These are phyloP conservation scores for Ustilago bromivora DNA, from an alignment of 1,284 basidiomycete species.

Conservation along the genomic window DNA sequence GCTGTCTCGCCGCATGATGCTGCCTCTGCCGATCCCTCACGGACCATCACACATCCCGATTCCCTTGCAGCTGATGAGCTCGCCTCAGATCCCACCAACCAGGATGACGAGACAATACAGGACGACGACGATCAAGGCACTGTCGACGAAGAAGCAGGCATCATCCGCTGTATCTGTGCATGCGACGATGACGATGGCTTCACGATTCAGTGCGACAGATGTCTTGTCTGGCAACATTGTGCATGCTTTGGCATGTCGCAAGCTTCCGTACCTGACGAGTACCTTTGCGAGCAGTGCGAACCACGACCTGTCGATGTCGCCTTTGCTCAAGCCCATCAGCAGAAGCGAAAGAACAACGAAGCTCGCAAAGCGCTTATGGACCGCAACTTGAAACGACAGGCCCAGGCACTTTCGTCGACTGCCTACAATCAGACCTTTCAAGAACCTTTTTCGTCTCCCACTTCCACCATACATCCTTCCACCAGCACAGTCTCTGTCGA, in stretches of 20 bases:
- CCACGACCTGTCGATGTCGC: constrained; percentile 64
- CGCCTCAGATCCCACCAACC: constrained; percentile 20
- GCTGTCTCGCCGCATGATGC: not conserved
- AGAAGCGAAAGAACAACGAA: constrained; percentile 62
- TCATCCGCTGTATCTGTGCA: constrained; percentile 77
- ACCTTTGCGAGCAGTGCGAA: constrained; percentile 71
- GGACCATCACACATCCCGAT: not conserved
- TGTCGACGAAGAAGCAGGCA: constrained; percentile 60
- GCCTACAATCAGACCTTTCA: constrained; percentile 28
- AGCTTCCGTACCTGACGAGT: constrained; percentile 77
- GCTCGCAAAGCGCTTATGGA: constrained; percentile 59
- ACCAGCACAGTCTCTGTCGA: constrained; percentile 7
- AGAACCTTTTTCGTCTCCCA: constrained; percentile 24
- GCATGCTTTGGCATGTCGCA: constrained; percentile 78
- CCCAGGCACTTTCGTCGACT: constrained; percentile 35
- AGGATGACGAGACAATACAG: constrained; percentile 35
- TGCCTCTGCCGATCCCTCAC: not conserved
- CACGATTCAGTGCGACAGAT: constrained; percentile 89
- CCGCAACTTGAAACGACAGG: constrained; percentile 47
- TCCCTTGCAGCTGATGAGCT: constrained; percentile 11
- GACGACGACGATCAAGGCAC: constrained; percentile 61
- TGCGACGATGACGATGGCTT: constrained; percentile 85
- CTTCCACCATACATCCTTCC: constrained; percentile 15
- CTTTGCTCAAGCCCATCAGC: constrained; percentile 63
- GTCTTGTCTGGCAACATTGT: constrained; percentile 89